phyloP scores from a whole-genome alignment of 192 early-diverging fungal species.

The Backusella mclennaniae region DNA sequence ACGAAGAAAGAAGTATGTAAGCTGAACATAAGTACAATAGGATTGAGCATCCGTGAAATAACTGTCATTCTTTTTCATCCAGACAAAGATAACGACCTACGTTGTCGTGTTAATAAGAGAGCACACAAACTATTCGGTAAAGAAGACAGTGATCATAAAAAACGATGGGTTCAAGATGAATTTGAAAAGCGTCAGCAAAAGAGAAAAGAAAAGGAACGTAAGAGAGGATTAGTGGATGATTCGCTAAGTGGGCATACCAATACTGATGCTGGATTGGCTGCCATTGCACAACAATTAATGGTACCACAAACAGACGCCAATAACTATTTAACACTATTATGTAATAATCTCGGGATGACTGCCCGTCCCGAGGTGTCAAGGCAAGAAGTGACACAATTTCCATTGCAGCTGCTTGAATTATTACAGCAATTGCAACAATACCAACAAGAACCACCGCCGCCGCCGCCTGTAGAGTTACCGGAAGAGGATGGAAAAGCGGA shows the following conservation, averaged over 20 bases:
- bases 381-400: background rate
- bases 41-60: background rate
- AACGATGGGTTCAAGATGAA: constrained; percentile 63
- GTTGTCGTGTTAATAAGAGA: constrained; percentile 70
- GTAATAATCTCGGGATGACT: constrained; percentile 16
- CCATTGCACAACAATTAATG: background rate
- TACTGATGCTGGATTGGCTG: background rate
- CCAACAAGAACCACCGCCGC: background rate
- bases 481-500: constrained; percentile 6
- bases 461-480: background rate
- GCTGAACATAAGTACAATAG: background rate
- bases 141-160: constrained; percentile 48
- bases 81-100: constrained; percentile 73
- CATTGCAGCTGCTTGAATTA: constrained; percentile 15
- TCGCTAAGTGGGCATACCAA: background rate
- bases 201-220: constrained; percentile 57
- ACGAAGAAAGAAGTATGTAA: constrained; percentile 52
- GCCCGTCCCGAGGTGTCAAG: background rate
- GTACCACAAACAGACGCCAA: constrained; percentile 12
- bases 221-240: constrained; percentile 21
- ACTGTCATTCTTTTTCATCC: background rate
- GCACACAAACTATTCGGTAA: constrained; percentile 62
- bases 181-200: constrained; percentile 63
- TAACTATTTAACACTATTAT: constrained; percentile 14
- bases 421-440: constrained; percentile 23